Percentiles rank a stretch among this genome's conserved stretches.
These are phyloP conservation scores for Cenchrus fungigraminus DNA, from an alignment of 176 grass and related monocot species.

Conservation along the genomic window DNA sequence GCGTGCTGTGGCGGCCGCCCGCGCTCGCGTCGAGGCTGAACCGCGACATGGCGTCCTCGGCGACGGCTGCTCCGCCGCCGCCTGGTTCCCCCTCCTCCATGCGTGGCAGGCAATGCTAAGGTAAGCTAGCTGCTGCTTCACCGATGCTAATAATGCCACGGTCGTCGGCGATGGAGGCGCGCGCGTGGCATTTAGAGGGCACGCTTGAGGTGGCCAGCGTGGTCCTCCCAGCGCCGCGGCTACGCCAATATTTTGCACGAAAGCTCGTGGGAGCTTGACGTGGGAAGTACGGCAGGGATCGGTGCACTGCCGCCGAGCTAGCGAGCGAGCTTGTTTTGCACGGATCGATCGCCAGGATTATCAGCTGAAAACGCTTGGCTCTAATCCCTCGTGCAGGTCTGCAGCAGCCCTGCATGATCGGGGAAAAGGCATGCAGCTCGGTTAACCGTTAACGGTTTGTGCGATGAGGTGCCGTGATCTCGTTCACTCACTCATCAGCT, in stretches of 20 bases:
- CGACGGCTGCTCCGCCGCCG: neutral
- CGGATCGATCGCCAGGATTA: neutral
- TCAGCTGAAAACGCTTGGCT: neutral
- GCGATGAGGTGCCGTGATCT: neutral
- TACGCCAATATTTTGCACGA: slow-evolving; percentile 44
- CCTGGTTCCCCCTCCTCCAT: neutral
- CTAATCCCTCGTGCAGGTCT: neutral
- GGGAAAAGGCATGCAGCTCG: neutral
- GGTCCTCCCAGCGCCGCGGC: slow-evolving; percentile 1
- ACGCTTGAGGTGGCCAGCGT: neutral
- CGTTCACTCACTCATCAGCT: too few species aligned
- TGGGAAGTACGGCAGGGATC: slow-evolving; percentile 64
- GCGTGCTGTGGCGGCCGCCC: slow-evolving; percentile 55
- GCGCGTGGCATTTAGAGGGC: slow-evolving; percentile 33
- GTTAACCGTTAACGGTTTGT: neutral
- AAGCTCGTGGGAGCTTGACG: slow-evolving; percentile 50
- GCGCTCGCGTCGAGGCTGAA: slow-evolving; percentile 65
- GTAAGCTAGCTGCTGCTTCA: neutral
- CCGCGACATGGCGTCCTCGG: slow-evolving; percentile 29
- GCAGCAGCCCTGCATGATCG: neutral
- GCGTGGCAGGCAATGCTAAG: neutral
- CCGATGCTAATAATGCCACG: neutral
- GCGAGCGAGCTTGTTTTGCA: slow-evolving; percentile 10
- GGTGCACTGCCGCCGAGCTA: neutral
- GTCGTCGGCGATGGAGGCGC: neutral